Base-by-base conservation (phyloP, 140 eudicot genomes). In the Cichorium intybus region DNA sequence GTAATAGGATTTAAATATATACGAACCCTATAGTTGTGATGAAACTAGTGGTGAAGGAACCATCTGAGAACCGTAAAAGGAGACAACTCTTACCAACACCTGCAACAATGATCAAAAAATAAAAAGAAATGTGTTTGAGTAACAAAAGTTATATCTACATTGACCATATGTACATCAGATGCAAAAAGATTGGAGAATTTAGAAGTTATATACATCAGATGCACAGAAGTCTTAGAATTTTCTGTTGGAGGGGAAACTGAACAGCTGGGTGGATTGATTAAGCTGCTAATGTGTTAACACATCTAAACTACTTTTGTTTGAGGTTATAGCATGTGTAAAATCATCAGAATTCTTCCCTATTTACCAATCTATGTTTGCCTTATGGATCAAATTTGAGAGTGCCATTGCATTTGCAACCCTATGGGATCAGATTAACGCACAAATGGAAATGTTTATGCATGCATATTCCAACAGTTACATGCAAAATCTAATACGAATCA, bases 41-140 rank as follows among this genome's bases (percentile, higher is more conserved):
- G 47, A 71, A 71, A 52, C 77, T 71, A 31, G 77, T 71, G 33
- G 77, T 71, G 64, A 71, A 71, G 46, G 77, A 71, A 35, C 70
- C 77, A 45, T 71, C 77, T 10, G 77, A 71, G 60, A 71, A 71
- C 23, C 77, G 77, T 50, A 71, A 51, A 31, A 71, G 77, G 26
- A 71, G 77, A 59, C 77, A 71, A 61, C 77, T 71, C 62, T 71
- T 71, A 37, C 77, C 77, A 26, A 71, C 77, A 34, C 77, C 77
- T 71, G 47, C 64, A 61, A 41, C 47, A 58, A 31, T 57, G 63
- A 18, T 52, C 15, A 26, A 27, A 26, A 27, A 68, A 14, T 5
- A 10, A 31, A 35, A 6, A 43, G 4, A 58, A 58, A 17, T 31
- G 4, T 18, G 64, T 31, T 24, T 16, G 24, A 28, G n/a, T n/a